Percentiles rank a stretch among this genome's conserved stretches.
phyloP scores from a whole-genome alignment of 164 flowering plant species.

The Cinnamomum micranthum region DNA sequence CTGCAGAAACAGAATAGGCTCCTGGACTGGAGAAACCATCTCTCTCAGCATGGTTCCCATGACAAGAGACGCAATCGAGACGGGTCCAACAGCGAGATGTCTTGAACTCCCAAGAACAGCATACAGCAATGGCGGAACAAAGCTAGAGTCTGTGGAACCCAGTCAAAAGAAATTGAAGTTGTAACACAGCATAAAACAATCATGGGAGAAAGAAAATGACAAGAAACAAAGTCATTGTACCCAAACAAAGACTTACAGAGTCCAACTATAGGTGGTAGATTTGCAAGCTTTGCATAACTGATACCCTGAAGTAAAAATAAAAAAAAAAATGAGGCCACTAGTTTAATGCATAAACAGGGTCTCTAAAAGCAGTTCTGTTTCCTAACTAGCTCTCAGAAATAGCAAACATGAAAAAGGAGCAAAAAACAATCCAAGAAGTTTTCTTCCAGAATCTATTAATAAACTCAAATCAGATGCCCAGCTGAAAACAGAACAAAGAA shows the following conservation, averaged over 20 bases:
- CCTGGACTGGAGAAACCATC: slow-evolving; percentile 18
- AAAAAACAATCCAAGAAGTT: background rate
- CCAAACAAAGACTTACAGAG: slow-evolving; percentile 38
- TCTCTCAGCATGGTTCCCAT: slow-evolving; percentile 59
- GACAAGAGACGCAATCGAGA: slow-evolving; percentile 56
- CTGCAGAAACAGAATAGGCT: slow-evolving; percentile 39
- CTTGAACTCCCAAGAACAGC: slow-evolving; percentile 59
- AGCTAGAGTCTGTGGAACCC: slow-evolving; percentile 50
- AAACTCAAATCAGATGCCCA: slow-evolving; percentile 1
- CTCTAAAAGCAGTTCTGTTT: background rate
- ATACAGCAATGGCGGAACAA: slow-evolving; percentile 64
- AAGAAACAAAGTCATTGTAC: background rate
- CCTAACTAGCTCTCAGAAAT: background rate
- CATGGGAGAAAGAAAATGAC: background rate
- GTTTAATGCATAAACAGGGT: no score
- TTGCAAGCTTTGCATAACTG: slow-evolving; percentile 65
- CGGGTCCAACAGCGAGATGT: slow-evolving; percentile 59
- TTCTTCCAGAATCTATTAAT: background rate
- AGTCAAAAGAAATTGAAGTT: background rate
- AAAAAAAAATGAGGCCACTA: background rate
- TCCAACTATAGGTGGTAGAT: slow-evolving; percentile 57
- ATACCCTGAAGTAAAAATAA: slow-evolving; percentile 40
- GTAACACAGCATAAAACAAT: background rate
- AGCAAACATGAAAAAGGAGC: background rate
- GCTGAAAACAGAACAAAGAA: background rate